Base-by-base conservation (phyloP, 2,329 filamentous ascomycete species). In the Fusarium tricinctum region DNA sequence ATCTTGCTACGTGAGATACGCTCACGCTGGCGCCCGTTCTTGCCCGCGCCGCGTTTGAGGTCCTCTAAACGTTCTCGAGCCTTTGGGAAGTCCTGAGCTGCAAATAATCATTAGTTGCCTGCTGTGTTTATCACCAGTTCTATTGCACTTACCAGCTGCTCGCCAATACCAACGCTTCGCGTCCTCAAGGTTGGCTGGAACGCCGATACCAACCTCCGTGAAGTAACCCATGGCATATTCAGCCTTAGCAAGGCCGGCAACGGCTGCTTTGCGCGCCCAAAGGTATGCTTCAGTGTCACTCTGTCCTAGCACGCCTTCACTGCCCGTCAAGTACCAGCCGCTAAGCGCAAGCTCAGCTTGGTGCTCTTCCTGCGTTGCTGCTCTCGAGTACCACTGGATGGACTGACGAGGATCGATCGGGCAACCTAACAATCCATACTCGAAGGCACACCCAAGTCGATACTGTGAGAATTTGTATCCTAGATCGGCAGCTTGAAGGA, bases 201-300 rank as follows among this genome's bases (percentile, higher is more conserved):
- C 90, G 30, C 96, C 96, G 72, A 99, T 98, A 14, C 96, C 96
- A 48, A 96, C 91, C 80, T 99, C 96, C 1, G 93, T 97, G 76
- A 97, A 97, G 80, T 98, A 97, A 0, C 96, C 96, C 78, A 99
- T 97, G 0, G 95, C 96, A 80, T 97, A 98, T 81, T 98, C 92
- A 0, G 96, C 96, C 83, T 98, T 99, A 9, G 93, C 90, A 38
- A 97, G 81, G 4, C 95, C 94, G 5, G 93, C 92, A 68, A 90
- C 88, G 1, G 96, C 96, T 3, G 96, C 95, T 80, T 97, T 98
- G 22, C 95, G 86, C 13, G 96, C 95, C 96, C 96, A 99, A 3
- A 99, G 86, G 78, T 97, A 99, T 1, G 96, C 96, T 78, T 99
- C 96, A 0, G 93, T 97, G 73, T 99, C 96, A 76, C 91, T 97